Percentiles rank a stretch among this genome's conserved stretches.
Evolutionary conservation across 2,329 filamentous ascomycete genomes (phyloP).

Genomic region (Macrophomina tecta): DNA sequence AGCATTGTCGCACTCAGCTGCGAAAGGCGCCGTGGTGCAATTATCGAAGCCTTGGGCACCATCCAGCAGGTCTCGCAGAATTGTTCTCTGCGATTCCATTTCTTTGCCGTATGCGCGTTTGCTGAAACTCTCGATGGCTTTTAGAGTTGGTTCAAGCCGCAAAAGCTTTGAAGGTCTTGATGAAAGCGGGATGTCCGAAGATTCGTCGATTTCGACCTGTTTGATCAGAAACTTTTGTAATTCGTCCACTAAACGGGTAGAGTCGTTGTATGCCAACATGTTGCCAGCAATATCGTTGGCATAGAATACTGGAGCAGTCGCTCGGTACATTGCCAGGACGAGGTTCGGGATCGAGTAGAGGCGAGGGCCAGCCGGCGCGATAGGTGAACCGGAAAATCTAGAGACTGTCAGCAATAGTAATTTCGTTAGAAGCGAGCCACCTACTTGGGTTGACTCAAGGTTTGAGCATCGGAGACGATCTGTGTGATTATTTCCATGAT

Average conservation of each 20-base stretch:
- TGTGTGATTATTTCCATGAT: conserved; percentile 71
- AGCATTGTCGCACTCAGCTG: conserved; percentile 65
- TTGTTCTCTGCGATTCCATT: conserved; percentile 69
- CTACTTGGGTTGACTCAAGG: conserved; percentile 61
- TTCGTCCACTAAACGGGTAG: conserved; percentile 62
- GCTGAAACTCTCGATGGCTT: conserved; percentile 63
- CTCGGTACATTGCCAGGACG: conserved; percentile 78
- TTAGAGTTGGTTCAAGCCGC: conserved; percentile 60
- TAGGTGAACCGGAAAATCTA: conserved; percentile 55
- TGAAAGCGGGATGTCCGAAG: conserved; percentile 39
- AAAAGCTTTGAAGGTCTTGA: conserved; percentile 47
- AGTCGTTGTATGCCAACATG: conserved; percentile 71
- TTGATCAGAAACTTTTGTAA: conserved; percentile 57
- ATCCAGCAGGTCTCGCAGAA: conserved; percentile 67
- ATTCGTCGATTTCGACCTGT: conserved; percentile 45
- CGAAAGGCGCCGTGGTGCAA: conserved; percentile 65
- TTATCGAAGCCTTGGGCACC: conserved; percentile 66
- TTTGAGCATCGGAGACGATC: conserved; percentile 53
- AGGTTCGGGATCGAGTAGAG: conserved; percentile 76
- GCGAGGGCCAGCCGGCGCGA: conserved; percentile 71
- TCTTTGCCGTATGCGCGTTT: conserved; percentile 67
- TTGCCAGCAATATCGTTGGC: conserved; percentile 62
- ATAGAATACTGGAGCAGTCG: conserved; percentile 78
- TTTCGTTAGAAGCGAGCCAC: conserved; percentile 31
- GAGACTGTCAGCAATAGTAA: background rate